Evolutionary conservation across 1,284 basidiomycete species (phyloP).

Genomic region (Leccinum fallax): DNA sequence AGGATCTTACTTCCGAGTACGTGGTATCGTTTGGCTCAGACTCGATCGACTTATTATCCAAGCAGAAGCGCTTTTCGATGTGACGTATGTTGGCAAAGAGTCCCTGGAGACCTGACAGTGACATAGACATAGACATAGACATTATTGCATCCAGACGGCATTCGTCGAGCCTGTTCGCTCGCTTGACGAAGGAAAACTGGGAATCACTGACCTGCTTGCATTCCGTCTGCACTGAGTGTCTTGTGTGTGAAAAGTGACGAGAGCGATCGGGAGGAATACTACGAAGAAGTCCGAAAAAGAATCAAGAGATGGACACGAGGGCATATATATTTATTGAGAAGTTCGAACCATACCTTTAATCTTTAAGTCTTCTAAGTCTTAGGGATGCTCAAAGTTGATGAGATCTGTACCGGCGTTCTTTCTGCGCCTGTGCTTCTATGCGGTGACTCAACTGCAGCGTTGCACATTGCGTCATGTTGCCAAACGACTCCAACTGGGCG

Average conservation of each 20-base stretch:
- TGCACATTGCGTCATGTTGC: background rate
- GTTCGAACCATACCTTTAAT: no score
- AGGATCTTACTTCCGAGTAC: conserved; percentile 45
- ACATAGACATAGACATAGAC: background rate
- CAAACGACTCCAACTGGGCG: background rate
- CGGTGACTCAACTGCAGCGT: background rate
- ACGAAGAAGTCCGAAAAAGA: background rate
- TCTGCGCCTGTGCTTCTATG: background rate
- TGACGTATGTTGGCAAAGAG: conserved; percentile 3
- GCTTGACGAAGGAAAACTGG: background rate
- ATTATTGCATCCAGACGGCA: background rate
- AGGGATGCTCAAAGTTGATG: background rate
- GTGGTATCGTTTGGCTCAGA: conserved; percentile 17
- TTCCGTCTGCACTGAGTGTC: background rate
- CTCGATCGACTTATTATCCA: background rate
- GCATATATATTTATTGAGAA: no score
- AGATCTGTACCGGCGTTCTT: background rate
- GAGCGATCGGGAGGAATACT: background rate
- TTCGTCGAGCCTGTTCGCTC: background rate
- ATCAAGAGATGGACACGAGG: background rate
- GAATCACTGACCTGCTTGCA: background rate
- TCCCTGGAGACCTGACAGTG: background rate
- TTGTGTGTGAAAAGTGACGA: no score
- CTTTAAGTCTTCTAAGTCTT: no score
- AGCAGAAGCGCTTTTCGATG: conserved; percentile 22